phyloP scores from a whole-genome alignment of 495 filamentous ascomycete genomes.

The Aspergillus conjunctus region DNA sequence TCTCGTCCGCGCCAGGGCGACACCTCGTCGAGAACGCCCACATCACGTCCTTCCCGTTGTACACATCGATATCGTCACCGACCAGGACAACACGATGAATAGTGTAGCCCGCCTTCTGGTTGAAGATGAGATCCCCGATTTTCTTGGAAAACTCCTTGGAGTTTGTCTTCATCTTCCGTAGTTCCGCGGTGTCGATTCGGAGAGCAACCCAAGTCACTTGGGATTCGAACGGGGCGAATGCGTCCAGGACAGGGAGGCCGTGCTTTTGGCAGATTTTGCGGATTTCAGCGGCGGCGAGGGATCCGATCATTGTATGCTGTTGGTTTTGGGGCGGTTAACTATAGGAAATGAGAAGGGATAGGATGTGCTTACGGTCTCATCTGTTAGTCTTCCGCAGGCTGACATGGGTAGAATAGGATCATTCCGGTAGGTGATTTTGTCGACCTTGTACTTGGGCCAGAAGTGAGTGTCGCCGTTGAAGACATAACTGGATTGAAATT shows the following conservation, averaged over 20 bases:
- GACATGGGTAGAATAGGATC: constrained; percentile 40
- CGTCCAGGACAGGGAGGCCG: constrained; percentile 39
- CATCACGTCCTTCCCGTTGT: constrained; percentile 41
- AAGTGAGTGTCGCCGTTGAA: constrained; percentile 33
- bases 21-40: constrained; percentile 49
- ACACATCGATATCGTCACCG: constrained; percentile 46
- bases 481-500: constrained; percentile 19
- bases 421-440: constrained; percentile 39
- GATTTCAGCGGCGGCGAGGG: constrained; percentile 43
- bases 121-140: constrained; percentile 41
- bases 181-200: constrained; percentile 35
- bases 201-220: constrained; percentile 46
- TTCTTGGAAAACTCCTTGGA: constrained; percentile 32
- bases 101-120: constrained; percentile 39
- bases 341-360: background rate
- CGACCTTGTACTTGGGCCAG: constrained; percentile 38
- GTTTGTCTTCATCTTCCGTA: constrained; percentile 35
- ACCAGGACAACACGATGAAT: constrained; percentile 42
- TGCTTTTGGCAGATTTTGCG: constrained; percentile 38
- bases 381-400: constrained; percentile 30
- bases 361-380: constrained; percentile 29
- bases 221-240: constrained; percentile 43
- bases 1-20: constrained; percentile 39
- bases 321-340: background rate
- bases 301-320: constrained; percentile 42